These are phyloP conservation scores for Aspergillus ochraceus DNA, from an alignment of 2,329 filamentous ascomycete genomes.

Conservation along the genomic window DNA sequence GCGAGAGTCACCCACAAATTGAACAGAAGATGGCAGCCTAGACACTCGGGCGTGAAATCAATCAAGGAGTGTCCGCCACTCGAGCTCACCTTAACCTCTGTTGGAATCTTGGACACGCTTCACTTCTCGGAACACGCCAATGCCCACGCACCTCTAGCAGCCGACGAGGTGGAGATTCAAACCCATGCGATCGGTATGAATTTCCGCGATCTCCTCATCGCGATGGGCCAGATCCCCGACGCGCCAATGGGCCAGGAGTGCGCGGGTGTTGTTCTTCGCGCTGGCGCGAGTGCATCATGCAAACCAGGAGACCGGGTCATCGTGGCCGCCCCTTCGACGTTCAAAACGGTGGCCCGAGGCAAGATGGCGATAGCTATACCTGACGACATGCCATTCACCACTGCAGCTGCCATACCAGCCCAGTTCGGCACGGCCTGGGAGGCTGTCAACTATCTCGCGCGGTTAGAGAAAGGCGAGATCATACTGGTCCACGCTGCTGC, in stretches of 20 bases:
- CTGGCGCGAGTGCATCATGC: neutral
- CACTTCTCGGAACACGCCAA: neutral
- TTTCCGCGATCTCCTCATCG: constrained; percentile 1
- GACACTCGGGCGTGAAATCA: neutral
- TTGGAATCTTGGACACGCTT: neutral
- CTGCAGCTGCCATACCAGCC: constrained; percentile 1
- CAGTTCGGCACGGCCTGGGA: constrained; percentile 20
- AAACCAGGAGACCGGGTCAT: neutral
- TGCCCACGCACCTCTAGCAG: neutral
- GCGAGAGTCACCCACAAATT: neutral
- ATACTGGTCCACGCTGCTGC: constrained; percentile 29
- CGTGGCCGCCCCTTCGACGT: neutral
- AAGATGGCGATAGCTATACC: neutral
- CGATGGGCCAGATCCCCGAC: neutral
- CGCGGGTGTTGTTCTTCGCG: neutral
- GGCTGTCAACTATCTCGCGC: constrained; percentile 16
- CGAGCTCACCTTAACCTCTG: neutral
- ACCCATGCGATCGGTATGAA: neutral
- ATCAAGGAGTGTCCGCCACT: neutral
- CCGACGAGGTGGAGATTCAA: neutral
- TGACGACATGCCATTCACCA: neutral
- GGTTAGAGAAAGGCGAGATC: constrained; percentile 18
- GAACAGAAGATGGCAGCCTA: neutral
- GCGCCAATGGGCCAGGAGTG: neutral
- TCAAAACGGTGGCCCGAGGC: neutral